phyloP scores from a whole-genome alignment of 257 asterid species.

The Solanum habrochaites region DNA sequence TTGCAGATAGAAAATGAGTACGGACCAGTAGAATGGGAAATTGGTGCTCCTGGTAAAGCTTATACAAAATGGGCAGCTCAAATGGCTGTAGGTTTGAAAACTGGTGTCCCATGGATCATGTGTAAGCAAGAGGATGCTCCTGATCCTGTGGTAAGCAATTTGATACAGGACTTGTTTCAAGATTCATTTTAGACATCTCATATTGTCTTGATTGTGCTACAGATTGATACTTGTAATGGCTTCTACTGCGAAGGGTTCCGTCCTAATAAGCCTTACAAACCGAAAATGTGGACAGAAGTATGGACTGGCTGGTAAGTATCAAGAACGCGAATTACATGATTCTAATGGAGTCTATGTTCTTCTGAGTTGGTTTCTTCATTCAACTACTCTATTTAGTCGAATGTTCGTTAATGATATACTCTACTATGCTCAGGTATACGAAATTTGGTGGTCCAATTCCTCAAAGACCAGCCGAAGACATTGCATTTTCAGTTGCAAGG shows the following conservation, averaged over 20 bases:
- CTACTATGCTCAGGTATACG: conserved; percentile 38
- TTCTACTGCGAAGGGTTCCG: conserved; percentile 73
- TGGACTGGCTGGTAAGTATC: conserved; percentile 83
- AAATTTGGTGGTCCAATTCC: conserved; percentile 71
- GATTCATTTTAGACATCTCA: neutral
- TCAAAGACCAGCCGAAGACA: conserved; percentile 74
- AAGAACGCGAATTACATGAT: neutral
- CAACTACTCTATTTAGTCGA: neutral
- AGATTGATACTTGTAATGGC: conserved; percentile 90
- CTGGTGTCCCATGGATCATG: conserved; percentile 98
- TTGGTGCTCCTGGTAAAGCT: conserved; percentile 91
- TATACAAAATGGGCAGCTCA: conserved; percentile 83
- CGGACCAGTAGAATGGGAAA: conserved; percentile 85
- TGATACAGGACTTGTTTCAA: neutral
- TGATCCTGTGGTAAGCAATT: conserved; percentile 55
- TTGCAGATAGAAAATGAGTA: conserved; percentile 89
- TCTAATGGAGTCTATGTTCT: neutral
- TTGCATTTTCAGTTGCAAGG: conserved; percentile 85
- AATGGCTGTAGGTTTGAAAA: conserved; percentile 72
- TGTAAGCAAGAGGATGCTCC: conserved; percentile 97
- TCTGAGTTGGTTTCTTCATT: neutral
- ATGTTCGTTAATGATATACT: neutral
- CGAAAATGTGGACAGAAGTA: conserved; percentile 90
- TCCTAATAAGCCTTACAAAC: conserved; percentile 71
- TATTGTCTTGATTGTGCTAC: neutral